phyloP scores from a whole-genome alignment of 495 filamentous ascomycete species.

The Xylaria flabelliformis region DNA sequence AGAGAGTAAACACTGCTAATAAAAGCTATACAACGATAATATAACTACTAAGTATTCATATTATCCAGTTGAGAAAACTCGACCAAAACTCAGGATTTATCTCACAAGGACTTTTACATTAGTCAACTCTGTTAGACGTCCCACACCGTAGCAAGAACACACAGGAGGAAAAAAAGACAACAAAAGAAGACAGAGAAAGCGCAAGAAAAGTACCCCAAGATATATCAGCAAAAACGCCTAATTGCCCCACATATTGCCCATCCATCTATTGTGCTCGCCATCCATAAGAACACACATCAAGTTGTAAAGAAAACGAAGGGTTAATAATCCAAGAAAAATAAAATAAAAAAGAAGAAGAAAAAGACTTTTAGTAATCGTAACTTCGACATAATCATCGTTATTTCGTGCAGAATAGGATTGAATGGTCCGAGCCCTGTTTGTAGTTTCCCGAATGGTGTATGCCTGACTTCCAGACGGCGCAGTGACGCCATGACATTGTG shows the following conservation, averaged over 20 bases:
- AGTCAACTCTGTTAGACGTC: background rate
- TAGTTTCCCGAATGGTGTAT: background rate
- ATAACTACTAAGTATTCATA: background rate
- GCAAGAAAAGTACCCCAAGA: no score
- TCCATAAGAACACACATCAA: background rate
- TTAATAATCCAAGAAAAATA: background rate
- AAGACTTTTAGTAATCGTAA: background rate
- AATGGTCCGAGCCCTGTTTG: background rate
- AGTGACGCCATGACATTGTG: background rate
- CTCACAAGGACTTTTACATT: background rate
- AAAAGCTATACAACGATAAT: background rate
- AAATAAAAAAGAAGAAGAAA: no score
- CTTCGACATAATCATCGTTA: slow-evolving; percentile 5
- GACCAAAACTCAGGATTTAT: background rate
- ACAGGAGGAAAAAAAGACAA: background rate
- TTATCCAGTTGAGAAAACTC: background rate
- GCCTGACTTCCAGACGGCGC: background rate
- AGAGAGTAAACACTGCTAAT: background rate
- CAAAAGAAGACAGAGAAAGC: no score
- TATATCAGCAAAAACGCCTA: background rate
- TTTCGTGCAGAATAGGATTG: slow-evolving; percentile 1
- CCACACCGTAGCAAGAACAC: background rate
- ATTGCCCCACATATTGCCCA: background rate
- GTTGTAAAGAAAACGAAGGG: background rate
- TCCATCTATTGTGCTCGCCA: no score